Conservation (phyloP, 2,329 filamentous ascomycete genomes). For the Claviceps humidiphila region DNA sequence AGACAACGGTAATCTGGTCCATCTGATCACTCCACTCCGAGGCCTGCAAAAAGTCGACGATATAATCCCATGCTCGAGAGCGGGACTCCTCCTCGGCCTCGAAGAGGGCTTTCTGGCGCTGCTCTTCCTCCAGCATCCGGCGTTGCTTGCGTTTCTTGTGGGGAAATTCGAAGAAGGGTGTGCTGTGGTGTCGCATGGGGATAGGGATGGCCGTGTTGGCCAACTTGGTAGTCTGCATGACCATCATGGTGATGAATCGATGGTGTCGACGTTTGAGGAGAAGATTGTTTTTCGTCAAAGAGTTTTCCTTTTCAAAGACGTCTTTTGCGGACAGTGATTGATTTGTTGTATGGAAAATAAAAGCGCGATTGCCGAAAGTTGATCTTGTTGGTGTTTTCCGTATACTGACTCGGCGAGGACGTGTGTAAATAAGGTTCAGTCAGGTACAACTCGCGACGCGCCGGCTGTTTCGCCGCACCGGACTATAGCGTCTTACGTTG, state of each 20-base stretch:
- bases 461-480: neutral
- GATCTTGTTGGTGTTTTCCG: too few species aligned
- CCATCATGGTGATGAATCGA: conserved; percentile 1
- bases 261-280: neutral
- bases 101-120: conserved; percentile 12
- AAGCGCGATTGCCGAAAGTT: too few species aligned
- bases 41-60: conserved; percentile 17
- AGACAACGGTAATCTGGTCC: conserved; percentile 21
- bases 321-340: too few species aligned
- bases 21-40: conserved; percentile 18
- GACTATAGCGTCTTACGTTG: too few species aligned
- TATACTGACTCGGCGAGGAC: too few species aligned
- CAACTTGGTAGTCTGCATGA: conserved; percentile 3
- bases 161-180: conserved; percentile 12
- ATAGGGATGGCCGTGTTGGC: conserved; percentile 4
- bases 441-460: neutral
- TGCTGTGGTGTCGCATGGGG: conserved; percentile 5
- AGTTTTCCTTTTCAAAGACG: neutral
- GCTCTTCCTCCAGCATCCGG: conserved; percentile 10
- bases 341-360: too few species aligned
- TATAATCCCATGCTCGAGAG: conserved; percentile 18
- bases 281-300: neutral
- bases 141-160: conserved; percentile 11
- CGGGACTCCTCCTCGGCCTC: conserved; percentile 19
- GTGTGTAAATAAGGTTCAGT: too few species aligned